Evolutionary conservation across 441 rosid species (phyloP).

Genomic region (Erysimum pusillum): DNA sequence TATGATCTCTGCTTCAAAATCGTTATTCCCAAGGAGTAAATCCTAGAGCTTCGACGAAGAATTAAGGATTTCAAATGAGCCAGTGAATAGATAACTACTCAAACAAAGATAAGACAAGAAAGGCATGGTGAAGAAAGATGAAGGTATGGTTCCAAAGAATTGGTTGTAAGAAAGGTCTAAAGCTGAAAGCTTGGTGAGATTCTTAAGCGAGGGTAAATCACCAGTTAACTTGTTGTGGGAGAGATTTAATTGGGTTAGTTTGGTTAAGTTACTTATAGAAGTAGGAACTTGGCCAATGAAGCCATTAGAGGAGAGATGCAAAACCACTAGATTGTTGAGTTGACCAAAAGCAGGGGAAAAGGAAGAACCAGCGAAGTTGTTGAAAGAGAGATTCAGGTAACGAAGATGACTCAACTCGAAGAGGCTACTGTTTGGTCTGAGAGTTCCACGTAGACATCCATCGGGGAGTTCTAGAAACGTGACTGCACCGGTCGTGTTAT

Average conservation of each 20-base stretch:
- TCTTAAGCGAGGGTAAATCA: background rate
- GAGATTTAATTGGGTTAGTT: background rate
- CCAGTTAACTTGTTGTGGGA: constrained; percentile 12
- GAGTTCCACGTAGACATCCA: constrained; percentile 33
- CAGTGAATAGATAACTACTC: constrained; percentile 11
- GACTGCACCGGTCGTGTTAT: constrained; percentile 24
- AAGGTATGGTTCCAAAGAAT: constrained; percentile 27
- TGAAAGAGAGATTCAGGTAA: constrained; percentile 25
- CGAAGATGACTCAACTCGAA: constrained; percentile 35
- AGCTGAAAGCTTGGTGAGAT: constrained; percentile 15
- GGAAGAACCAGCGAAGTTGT: too few species aligned
- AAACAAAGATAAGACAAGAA: constrained; percentile 24
- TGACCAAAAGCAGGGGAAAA: too few species aligned
- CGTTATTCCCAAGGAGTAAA: constrained; percentile 20
- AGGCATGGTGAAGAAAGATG: constrained; percentile 29
- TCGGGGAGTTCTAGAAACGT: constrained; percentile 4
- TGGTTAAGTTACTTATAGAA: too few species aligned
- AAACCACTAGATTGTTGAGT: too few species aligned
- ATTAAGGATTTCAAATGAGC: background rate
- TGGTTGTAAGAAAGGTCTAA: constrained; percentile 21
- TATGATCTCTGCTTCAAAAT: constrained; percentile 26
- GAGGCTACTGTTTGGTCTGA: constrained; percentile 33
- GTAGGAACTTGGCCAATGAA: too few species aligned
- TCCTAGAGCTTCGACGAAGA: background rate
- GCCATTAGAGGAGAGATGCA: too few species aligned